Base-by-base conservation (phyloP, 805 yeast genomes). In the Candida rishiriensis region DNA sequence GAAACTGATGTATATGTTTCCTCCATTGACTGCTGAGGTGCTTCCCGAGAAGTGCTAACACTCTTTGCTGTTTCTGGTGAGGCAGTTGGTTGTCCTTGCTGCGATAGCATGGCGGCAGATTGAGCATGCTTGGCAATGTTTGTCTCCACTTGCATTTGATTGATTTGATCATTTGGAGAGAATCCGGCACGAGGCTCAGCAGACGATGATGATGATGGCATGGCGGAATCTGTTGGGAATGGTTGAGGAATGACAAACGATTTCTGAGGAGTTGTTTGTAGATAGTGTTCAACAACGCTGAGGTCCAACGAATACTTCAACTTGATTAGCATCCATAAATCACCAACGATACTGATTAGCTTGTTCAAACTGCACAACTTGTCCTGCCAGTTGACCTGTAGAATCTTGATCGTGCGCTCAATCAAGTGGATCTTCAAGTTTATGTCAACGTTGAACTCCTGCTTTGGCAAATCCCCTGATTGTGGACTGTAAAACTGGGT, bases 381-480 rank as follows among this genome's bases (percentile, higher is more conserved):
- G n/a, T 49, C 43, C 38, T 49, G 50, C 63, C 63, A 59, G 26
- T 57, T 48, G 9, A 39, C 17, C 11, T 52, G 50, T 9, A 59
- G 38, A 9, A 51, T 40, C 3, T 50, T 43, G 3, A 59, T 43
- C 2, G 54, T 44, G 34, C 48, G 48, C 26, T 56, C 60, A 38
- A 59, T 47, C 10, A 59, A 39, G 40, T 50, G 45, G 9, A 54
- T 61, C 42, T 70, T 65, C 46, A 70, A 48, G 28, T 60, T 54
- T 11, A 61, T 52, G 45, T 66, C 66, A 43, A 55, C 55, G 34
- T 57, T 46, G 35, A 50, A 43, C 12, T 16, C 34, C 26, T 7
- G 26, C 26, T 21, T 21, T 21, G 26, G 7, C 26, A 7, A 21
- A 8, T 29, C 41, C 9, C 18, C 17, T 13, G 15, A 14, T 4